Conservation (phyloP, 2,329 filamentous ascomycete genomes). For the Trichoderma sp. region DNA sequence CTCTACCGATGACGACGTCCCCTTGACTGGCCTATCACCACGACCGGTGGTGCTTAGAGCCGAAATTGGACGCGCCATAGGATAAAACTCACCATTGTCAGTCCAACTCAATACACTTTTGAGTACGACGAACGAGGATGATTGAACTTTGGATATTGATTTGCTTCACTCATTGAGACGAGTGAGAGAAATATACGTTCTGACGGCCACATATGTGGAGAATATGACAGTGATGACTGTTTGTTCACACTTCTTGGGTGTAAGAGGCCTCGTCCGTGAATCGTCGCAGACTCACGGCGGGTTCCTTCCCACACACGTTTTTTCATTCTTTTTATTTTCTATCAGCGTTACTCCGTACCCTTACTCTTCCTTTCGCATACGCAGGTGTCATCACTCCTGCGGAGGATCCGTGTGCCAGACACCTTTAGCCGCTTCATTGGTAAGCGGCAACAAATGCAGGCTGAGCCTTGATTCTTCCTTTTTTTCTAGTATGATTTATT, state of each 20-base stretch:
- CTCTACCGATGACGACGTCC: conserved; percentile 46
- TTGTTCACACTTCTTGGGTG: neutral
- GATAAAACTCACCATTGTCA: conserved; percentile 36
- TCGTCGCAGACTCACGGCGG: neutral
- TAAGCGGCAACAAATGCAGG: conserved; percentile 2
- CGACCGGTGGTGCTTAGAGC: conserved; percentile 45
- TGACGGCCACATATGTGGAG: neutral
- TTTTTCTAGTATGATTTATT: conserved; percentile 16
- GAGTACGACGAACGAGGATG: neutral
- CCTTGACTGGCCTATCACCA: conserved; percentile 47
- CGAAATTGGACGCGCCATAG: conserved; percentile 54
- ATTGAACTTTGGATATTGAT: neutral
- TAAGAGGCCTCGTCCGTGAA: neutral
- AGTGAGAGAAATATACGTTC: conserved; percentile 12
- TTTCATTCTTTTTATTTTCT: neutral
- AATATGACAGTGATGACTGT: neutral
- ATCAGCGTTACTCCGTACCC: neutral
- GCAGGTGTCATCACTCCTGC: conserved; percentile 19
- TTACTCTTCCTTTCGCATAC: conserved; percentile 15
- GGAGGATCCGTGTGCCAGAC: conserved; percentile 20
- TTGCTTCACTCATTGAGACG: neutral
- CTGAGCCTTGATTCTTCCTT: conserved; percentile 11
- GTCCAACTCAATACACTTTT: neutral
- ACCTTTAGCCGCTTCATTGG: conserved; percentile 6
- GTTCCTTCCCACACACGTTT: neutral